Conservation (phyloP, 2,329 filamentous ascomycete genomes). For the Capronia coronata region DNA sequence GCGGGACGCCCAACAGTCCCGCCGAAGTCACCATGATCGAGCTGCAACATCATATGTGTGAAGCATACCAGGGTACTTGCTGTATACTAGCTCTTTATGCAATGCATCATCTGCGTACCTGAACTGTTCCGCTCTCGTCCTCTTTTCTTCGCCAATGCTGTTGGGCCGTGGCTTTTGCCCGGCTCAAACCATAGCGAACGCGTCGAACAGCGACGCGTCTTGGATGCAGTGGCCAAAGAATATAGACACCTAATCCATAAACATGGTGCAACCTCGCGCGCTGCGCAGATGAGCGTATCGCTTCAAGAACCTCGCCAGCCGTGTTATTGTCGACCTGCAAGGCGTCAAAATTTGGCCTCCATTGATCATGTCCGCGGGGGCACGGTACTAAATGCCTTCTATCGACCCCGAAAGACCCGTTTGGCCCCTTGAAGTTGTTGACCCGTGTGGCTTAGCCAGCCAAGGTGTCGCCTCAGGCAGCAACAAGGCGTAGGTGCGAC, state of each 20-base stretch:
- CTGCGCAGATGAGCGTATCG: too few relatives aligned
- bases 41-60: constrained; percentile 20
- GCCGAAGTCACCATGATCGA: constrained; percentile 3
- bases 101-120: constrained; percentile 19
- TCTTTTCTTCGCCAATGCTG: not conserved
- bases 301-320: too few relatives aligned
- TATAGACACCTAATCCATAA: not conserved
- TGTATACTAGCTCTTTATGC: constrained; percentile 27
- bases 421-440: not conserved
- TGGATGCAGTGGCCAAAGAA: not conserved
- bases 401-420: not conserved
- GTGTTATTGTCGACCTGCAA: too few relatives aligned
- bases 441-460: constrained; percentile 9
- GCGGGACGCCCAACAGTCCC: not conserved
- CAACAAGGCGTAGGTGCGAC: constrained; percentile 16
- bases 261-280: not conserved
- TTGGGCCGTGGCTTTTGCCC: too few relatives aligned
- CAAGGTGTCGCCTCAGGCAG: constrained; percentile 17
- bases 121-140: not conserved
- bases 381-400: too few relatives aligned
- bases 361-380: too few relatives aligned
- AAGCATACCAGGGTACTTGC: constrained; percentile 19
- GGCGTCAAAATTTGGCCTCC: too few relatives aligned
- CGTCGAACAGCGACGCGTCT: not conserved
- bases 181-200: not conserved